Conservation (phyloP, 257 asterid species). For the Petunia secreta region DNA sequence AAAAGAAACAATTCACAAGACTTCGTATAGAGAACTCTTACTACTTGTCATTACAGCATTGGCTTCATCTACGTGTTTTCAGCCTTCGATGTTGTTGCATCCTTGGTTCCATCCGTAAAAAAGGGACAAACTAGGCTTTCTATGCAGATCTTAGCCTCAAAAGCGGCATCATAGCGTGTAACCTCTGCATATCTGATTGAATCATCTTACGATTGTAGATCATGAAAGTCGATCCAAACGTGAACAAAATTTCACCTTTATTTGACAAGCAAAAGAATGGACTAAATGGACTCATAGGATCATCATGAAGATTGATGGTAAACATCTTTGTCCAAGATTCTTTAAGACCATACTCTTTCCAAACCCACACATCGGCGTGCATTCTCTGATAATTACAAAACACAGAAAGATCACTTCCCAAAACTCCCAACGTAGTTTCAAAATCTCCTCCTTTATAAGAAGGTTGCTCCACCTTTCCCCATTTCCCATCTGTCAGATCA, state of each 20-base stretch:
- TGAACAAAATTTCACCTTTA: slow-evolving; percentile 46
- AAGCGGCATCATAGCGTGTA: background rate
- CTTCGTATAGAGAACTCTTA: background rate
- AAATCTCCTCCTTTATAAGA: slow-evolving; percentile 30
- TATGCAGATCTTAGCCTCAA: slow-evolving; percentile 29
- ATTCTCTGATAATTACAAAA: slow-evolving; percentile 34
- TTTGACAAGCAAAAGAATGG: slow-evolving; percentile 35
- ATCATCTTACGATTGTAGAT: slow-evolving; percentile 37
- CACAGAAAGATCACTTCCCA: slow-evolving; percentile 44
- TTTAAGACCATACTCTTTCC: slow-evolving; percentile 44
- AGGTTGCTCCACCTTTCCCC: slow-evolving; percentile 32
- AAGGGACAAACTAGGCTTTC: slow-evolving; percentile 49
- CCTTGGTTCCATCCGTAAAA: background rate
- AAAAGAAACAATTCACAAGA: background rate
- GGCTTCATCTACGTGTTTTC: background rate
- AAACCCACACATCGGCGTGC: slow-evolving; percentile 54
- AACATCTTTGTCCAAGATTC: slow-evolving; percentile 50
- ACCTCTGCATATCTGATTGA: slow-evolving; percentile 37
- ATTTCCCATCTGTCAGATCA: background rate
- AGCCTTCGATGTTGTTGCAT: background rate
- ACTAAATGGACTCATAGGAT: slow-evolving; percentile 27
- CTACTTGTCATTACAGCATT: background rate
- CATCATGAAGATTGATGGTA: slow-evolving; percentile 16
- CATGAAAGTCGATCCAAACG: slow-evolving; percentile 30
- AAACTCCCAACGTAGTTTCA: slow-evolving; percentile 35